Evolutionary conservation across 345 rosid species (phyloP).

Genomic region (Heritiera fomes): DNA sequence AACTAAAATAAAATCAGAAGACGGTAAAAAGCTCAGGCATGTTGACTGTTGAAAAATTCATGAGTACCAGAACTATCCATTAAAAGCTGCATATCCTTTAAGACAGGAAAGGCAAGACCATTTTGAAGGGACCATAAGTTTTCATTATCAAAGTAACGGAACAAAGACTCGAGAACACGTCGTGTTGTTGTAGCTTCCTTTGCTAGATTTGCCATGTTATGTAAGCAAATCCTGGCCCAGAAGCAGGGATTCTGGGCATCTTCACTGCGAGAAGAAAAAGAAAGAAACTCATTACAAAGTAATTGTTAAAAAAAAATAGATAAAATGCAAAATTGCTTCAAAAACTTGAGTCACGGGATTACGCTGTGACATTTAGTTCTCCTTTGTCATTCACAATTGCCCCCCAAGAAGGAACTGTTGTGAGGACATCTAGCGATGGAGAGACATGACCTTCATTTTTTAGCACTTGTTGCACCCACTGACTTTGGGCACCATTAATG

Average conservation of each 20-base stretch:
- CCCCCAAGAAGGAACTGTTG: conserved; percentile 73
- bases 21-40: neutral
- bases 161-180: conserved; percentile 84
- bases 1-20: neutral
- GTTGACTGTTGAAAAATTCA: conserved; percentile 20
- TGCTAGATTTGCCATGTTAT: conserved; percentile 92
- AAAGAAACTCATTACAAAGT: conserved; percentile 19
- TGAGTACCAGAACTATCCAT: conserved; percentile 78
- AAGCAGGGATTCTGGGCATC: conserved; percentile 74
- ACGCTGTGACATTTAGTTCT: conserved; percentile 68
- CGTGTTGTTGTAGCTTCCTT: conserved; percentile 90
- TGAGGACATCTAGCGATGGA: conserved; percentile 42
- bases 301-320: conserved; percentile 12
- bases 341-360: conserved; percentile 37
- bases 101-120: conserved; percentile 76
- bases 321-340: conserved; percentile 5
- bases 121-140: conserved; percentile 73
- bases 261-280: conserved; percentile 52
- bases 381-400: conserved; percentile 74
- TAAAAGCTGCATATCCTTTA: conserved; percentile 83
- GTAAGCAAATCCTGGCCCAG: conserved; percentile 93
- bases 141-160: conserved; percentile 76
- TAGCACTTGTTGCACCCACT: conserved; percentile 77
- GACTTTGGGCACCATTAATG: conserved; percentile 44
- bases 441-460: conserved; percentile 66